These are phyloP conservation scores for Trichosanthes truncata DNA, from an alignment of 306 rosid genomes.

Conservation along the genomic window DNA sequence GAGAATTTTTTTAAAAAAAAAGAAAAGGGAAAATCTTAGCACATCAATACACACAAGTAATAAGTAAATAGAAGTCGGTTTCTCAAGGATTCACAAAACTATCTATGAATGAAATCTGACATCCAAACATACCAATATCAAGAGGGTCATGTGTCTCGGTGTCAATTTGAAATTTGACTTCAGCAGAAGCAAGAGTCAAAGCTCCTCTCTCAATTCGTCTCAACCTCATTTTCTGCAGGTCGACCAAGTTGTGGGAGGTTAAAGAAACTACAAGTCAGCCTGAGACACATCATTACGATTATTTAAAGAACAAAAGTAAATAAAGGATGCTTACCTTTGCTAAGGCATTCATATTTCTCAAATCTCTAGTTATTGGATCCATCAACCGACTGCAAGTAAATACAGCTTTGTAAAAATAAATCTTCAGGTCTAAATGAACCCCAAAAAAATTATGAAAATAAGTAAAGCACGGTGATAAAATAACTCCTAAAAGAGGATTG, in stretches of 20 bases:
- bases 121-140: slow-evolving; percentile 65
- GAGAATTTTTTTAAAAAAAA: neutral
- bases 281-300: neutral
- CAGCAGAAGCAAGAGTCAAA: slow-evolving; percentile 98
- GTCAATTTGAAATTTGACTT: slow-evolving; percentile 96
- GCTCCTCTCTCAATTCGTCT: slow-evolving; percentile 96
- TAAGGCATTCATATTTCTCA: slow-evolving; percentile 88
- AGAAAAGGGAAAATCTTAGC: neutral
- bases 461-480: neutral
- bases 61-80: neutral
- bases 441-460: neutral
- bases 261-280: slow-evolving; percentile 14
- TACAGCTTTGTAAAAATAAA: slow-evolving; percentile 2
- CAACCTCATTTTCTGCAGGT: slow-evolving; percentile 72
- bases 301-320: neutral
- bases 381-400: slow-evolving; percentile 65
- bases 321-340: slow-evolving; percentile 61
- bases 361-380: slow-evolving; percentile 81
- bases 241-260: slow-evolving; percentile 14
- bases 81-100: neutral
- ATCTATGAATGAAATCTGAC: neutral
- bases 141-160: slow-evolving; percentile 99
- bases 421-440: neutral
- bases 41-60: neutral
- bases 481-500: neutral